A percentile compares a stretch with the other conserved stretches of the same genome.
Evolutionary conservation across 345 rosid species (phyloP).

Genomic region (Murraya paniculata): DNA sequence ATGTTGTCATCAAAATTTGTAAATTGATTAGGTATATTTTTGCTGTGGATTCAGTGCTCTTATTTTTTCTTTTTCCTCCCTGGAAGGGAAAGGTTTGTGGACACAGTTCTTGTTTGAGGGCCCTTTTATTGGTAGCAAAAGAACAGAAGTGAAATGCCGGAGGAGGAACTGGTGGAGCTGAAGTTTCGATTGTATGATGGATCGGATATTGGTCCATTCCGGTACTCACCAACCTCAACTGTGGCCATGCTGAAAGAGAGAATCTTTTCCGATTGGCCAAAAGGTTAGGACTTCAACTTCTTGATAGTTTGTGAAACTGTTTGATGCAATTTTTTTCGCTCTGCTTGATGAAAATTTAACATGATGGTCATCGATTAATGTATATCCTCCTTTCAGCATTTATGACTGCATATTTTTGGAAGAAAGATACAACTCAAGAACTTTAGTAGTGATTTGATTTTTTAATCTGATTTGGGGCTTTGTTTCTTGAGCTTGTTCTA

Average conservation of each 20-base stretch:
- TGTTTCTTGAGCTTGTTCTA: background rate
- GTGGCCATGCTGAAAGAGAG: slow-evolving; percentile 79
- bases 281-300: slow-evolving; percentile 41
- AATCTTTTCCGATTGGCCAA: slow-evolving; percentile 84
- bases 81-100: background rate
- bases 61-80: background rate
- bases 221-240: slow-evolving; percentile 70
- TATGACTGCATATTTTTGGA: background rate
- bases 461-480: background rate
- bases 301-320: background rate
- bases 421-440: background rate
- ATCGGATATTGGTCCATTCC: slow-evolving; percentile 88
- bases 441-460: background rate
- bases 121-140: slow-evolving; percentile 22
- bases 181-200: slow-evolving; percentile 92
- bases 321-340: background rate
- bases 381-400: background rate
- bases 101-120: background rate
- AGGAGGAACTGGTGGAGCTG: slow-evolving; percentile 72
- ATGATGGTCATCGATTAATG: background rate
- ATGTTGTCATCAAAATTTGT: background rate
- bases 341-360: background rate
- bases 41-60: background rate
- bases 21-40: background rate
- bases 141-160: slow-evolving; percentile 61